Evolutionary conservation across 805 yeast species (phyloP).

Genomic region (Starmera caribaea): DNA sequence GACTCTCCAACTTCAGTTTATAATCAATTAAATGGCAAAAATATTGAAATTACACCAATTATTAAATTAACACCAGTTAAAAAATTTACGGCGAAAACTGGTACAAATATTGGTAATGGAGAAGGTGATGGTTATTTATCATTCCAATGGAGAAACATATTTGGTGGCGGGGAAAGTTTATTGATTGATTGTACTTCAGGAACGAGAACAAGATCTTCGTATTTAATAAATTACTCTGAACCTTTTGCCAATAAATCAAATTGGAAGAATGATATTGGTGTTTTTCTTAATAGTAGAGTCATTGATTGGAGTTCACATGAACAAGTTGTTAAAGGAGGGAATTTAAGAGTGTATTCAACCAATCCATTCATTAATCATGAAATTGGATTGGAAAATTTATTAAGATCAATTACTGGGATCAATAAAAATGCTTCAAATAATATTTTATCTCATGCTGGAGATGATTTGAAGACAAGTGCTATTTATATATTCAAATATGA

Average conservation of each 20-base stretch:
- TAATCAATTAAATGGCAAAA: constrained; percentile 9
- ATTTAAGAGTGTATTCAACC: constrained; percentile 21
- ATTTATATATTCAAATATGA: constrained; percentile 32
- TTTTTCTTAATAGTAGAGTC: constrained; percentile 40
- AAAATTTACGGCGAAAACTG: constrained; percentile 75
- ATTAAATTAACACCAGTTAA: constrained; percentile 43
- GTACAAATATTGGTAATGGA: constrained; percentile 93
- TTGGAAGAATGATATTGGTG: constrained; percentile 46
- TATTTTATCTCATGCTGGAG: constrained; percentile 50
- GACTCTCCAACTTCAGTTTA: constrained; percentile 10
- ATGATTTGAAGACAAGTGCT: constrained; percentile 48
- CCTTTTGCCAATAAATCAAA: constrained; percentile 38
- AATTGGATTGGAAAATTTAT: constrained; percentile 31
- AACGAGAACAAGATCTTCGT: constrained; percentile 48
- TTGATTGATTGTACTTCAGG: constrained; percentile 49
- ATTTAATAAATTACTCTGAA: constrained; percentile 39
- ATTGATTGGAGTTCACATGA: constrained; percentile 46
- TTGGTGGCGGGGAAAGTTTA: constrained; percentile 63
- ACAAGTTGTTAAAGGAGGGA: constrained; percentile 36
- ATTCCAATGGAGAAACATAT: constrained; percentile 50
- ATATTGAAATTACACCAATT: constrained; percentile 16
- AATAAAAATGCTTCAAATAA: constrained; percentile 42
- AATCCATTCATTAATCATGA: constrained; percentile 35
- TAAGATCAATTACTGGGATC: constrained; percentile 32
- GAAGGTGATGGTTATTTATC: constrained; percentile 93